phyloP scores from a whole-genome alignment of 2,329 filamentous ascomycete species.

The Parastagonospora avenae region DNA sequence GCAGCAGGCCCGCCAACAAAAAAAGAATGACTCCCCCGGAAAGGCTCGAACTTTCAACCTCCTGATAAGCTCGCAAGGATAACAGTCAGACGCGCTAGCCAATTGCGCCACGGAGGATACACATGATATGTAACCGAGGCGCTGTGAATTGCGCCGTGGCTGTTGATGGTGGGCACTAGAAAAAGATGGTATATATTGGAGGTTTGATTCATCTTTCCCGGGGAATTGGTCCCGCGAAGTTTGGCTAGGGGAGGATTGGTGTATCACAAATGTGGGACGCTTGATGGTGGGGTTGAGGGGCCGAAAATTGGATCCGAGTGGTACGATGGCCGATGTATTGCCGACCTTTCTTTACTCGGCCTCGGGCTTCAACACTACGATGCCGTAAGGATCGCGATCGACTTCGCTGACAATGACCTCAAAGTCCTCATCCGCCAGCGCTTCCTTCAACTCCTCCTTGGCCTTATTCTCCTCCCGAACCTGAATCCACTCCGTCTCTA shows the following conservation, averaged over 20 bases:
- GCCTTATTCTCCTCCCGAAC: slow-evolving; percentile 51
- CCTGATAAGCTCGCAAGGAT: slow-evolving; percentile 30
- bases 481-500: slow-evolving; percentile 62
- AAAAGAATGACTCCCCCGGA: slow-evolving; percentile 30
- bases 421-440: slow-evolving; percentile 59
- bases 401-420: slow-evolving; percentile 75
- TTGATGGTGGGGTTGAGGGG: too few relatives aligned
- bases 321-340: too few relatives aligned
- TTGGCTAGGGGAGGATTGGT: too few relatives aligned
- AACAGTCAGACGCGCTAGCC: slow-evolving; percentile 67
- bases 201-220: too few relatives aligned
- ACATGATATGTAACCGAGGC: neutral
- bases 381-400: slow-evolving; percentile 87
- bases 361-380: slow-evolving; percentile 51
- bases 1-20: neutral
- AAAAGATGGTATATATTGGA: too few relatives aligned
- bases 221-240: too few relatives aligned
- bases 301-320: neutral
- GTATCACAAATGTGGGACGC: too few relatives aligned
- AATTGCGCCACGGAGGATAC: slow-evolving; percentile 51
- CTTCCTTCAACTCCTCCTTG: slow-evolving; percentile 51
- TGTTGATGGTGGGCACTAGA: neutral
- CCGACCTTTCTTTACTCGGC: slow-evolving; percentile 6
- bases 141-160: neutral
- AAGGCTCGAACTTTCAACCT: slow-evolving; percentile 37